Percentiles rank a stretch among this genome's conserved stretches.
Evolutionary conservation across 305 asterid genomes (phyloP).

Genomic region (Fraxinus sp.): DNA sequence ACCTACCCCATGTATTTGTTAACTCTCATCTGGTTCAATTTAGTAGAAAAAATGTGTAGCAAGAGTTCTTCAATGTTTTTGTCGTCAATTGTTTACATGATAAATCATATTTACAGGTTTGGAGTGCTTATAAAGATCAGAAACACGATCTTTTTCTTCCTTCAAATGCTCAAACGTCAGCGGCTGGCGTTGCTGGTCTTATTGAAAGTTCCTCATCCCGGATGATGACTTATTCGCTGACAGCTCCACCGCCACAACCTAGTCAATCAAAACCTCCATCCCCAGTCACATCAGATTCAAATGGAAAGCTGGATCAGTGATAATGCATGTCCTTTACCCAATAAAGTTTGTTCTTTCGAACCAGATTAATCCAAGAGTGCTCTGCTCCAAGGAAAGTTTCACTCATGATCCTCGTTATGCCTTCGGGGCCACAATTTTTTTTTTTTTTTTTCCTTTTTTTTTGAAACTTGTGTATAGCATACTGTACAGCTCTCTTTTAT

Average conservation of each 20-base stretch:
- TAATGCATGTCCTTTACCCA: not conserved
- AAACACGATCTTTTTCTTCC: constrained; percentile 97
- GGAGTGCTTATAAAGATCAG: constrained; percentile 98
- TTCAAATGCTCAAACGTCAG: constrained; percentile 93
- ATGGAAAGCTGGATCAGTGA: constrained; percentile 40
- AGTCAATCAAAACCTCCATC: constrained; percentile 48
- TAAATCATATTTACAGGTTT: constrained; percentile 59
- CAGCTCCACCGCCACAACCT: constrained; percentile 69
- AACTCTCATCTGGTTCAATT: not conserved
- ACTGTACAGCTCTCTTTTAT: constrained; percentile 39
- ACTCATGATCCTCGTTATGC: constrained; percentile 13
- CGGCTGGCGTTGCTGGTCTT: constrained; percentile 98
- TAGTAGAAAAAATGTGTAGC: not conserved
- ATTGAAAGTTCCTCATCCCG: constrained; percentile 82
- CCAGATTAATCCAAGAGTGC: constrained; percentile 7
- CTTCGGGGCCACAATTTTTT: constrained; percentile 19
- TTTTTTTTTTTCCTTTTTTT: constrained; percentile 15
- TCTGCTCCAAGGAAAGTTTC: not conserved
- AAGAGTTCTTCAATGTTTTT: not conserved
- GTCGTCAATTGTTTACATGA: not conserved
- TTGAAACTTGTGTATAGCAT: constrained; percentile 32
- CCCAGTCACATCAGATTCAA: constrained; percentile 43
- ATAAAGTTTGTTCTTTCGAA: not conserved
- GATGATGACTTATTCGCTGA: constrained; percentile 71
- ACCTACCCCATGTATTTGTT: not conserved